A percentile compares a stretch with the other conserved stretches of the same genome.
These are phyloP conservation scores for Dendrobium huoshanense DNA, from an alignment of 106 monocot genomes.

Conservation along the genomic window DNA sequence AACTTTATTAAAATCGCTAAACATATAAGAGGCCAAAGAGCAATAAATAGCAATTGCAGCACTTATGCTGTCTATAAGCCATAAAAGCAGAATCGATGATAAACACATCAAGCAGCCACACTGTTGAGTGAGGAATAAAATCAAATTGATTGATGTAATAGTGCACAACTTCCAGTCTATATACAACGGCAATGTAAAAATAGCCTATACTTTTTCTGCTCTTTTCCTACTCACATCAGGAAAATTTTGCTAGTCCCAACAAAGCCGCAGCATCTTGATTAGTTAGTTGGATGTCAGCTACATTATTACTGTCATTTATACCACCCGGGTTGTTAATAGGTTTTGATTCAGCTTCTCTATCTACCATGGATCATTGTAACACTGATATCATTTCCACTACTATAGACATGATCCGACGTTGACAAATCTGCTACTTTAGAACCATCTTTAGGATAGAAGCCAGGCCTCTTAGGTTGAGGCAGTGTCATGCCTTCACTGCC, in stretches of 20 bases:
- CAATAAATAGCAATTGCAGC: too few species aligned
- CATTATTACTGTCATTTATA: too few species aligned
- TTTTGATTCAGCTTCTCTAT: neutral
- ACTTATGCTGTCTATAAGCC: neutral
- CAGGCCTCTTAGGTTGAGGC: constrained; percentile 18
- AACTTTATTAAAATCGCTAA: too few species aligned
- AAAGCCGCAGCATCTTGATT: too few species aligned
- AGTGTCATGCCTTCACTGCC: constrained; percentile 10
- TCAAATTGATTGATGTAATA: neutral
- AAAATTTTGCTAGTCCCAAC: neutral
- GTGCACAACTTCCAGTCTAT: neutral
- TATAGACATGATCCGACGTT: neutral
- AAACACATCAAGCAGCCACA: too few species aligned
- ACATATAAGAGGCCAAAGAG: too few species aligned
- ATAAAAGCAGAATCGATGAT: neutral
- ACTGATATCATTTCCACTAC: constrained; percentile 1
- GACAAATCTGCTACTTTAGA: neutral
- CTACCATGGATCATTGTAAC: neutral
- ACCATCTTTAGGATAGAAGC: neutral
- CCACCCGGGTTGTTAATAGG: too few species aligned
- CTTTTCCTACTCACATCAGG: neutral
- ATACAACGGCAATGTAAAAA: neutral
- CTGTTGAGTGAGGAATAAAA: too few species aligned
- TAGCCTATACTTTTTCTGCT: neutral
- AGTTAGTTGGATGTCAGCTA: too few species aligned